Conservation (phyloP, 2,329 filamentous ascomycete genomes). For the Colletotrichum tabaci region DNA sequence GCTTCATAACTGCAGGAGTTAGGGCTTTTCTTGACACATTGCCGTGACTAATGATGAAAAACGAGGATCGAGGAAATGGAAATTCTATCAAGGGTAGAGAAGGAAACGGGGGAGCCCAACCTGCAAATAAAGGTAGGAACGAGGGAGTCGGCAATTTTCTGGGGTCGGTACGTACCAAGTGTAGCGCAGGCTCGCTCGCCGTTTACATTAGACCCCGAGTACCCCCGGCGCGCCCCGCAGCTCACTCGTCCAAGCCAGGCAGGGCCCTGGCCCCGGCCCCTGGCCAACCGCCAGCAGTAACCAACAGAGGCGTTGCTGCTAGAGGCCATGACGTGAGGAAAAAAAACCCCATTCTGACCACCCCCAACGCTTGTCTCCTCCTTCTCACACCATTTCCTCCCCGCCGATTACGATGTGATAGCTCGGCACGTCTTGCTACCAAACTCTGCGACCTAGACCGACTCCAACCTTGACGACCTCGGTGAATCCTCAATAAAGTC, state of each 20-base stretch:
- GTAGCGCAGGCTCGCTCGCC: conserved; percentile 11
- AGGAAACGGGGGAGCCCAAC: conserved; percentile 17
- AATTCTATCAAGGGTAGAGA: conserved; percentile 1
- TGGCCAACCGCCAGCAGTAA: conserved; percentile 36
- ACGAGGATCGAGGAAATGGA: not conserved
- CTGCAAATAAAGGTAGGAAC: not conserved
- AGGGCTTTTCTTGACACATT: not conserved
- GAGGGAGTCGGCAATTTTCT: not conserved
- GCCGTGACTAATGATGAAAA: not conserved
- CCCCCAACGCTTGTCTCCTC: conserved; percentile 4
- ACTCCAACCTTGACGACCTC: conserved; percentile 23
- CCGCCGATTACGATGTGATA: conserved; percentile 39
- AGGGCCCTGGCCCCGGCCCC: conserved; percentile 8
- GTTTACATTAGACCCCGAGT: conserved; percentile 31
- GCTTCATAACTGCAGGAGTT: not conserved
- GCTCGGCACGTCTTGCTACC: conserved; percentile 56
- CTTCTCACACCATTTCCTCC: conserved; percentile 16
- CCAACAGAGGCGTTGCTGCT: conserved; percentile 31
- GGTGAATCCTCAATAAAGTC: conserved; percentile 6
- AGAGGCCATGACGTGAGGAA: conserved; percentile 40
- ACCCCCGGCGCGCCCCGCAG: conserved; percentile 35
- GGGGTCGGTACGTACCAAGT: conserved; percentile 15
- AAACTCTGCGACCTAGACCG: conserved; percentile 63
- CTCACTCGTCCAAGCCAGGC: conserved; percentile 24
- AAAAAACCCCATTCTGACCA: conserved; percentile 24